Conservation (phyloP, 345 rosid genomes). For the Citrus sinensis region DNA sequence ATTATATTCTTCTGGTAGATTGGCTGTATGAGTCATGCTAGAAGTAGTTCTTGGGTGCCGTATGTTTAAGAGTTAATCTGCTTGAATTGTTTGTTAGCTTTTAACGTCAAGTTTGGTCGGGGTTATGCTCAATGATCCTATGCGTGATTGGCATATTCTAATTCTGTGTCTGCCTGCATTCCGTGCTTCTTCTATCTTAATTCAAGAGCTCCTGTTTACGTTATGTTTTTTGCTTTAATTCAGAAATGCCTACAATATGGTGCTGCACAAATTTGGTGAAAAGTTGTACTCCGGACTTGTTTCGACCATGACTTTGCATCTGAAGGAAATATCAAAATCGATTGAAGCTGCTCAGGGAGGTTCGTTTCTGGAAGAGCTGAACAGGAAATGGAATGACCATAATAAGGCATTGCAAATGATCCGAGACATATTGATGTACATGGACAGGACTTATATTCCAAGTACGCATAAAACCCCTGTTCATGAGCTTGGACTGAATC, state of each 20-base stretch:
- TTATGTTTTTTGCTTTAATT: constrained; percentile 8
- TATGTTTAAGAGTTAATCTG: neutral
- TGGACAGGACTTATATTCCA: constrained; percentile 91
- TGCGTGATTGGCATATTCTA: neutral
- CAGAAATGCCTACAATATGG: constrained; percentile 99
- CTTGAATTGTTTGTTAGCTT: neutral
- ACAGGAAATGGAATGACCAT: constrained; percentile 97
- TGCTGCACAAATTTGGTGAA: constrained; percentile 94
- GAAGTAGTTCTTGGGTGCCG: neutral
- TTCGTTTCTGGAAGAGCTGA: constrained; percentile 81
- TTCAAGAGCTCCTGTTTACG: constrained; percentile 5
- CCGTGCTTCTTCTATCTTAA: neutral
- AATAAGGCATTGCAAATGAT: constrained; percentile 98
- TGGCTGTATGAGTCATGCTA: neutral
- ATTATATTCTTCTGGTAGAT: neutral
- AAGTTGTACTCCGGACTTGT: constrained; percentile 80
- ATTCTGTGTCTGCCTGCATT: neutral
- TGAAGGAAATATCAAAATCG: constrained; percentile 69
- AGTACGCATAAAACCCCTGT: constrained; percentile 81
- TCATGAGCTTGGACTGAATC: constrained; percentile 83
- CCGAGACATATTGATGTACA: constrained; percentile 95
- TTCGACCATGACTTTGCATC: constrained; percentile 84
- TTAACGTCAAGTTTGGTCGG: neutral
- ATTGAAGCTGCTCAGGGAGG: constrained; percentile 95
- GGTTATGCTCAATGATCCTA: neutral